Evolutionary conservation across 106 monocot species (phyloP).

Genomic region (Narthecium ossifragum): DNA sequence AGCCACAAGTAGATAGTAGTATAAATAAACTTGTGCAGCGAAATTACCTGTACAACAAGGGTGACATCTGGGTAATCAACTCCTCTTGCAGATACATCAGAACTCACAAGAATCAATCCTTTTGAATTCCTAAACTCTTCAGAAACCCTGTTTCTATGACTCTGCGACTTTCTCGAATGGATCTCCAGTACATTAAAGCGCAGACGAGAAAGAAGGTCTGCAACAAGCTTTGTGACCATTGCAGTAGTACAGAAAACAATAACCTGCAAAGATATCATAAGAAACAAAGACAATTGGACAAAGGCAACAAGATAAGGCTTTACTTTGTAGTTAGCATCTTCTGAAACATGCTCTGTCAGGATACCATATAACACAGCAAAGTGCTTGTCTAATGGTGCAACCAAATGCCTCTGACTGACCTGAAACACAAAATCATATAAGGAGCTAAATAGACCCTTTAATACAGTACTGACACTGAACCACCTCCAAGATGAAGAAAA

Average conservation of each 20-base stretch:
- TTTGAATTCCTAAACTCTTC: conserved; percentile 75
- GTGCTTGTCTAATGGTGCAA: conserved; percentile 61
- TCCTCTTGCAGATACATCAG: conserved; percentile 74
- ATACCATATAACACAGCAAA: conserved; percentile 49
- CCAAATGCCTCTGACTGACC: conserved; percentile 66
- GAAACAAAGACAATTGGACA: too few relatives aligned
- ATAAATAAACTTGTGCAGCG: neutral
- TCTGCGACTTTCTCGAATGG: conserved; percentile 76
- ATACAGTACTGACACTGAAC: too few relatives aligned
- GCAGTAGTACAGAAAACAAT: conserved; percentile 79
- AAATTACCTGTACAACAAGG: conserved; percentile 61
- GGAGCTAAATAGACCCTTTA: too few relatives aligned
- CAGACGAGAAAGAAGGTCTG: conserved; percentile 47
- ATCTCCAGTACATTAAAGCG: conserved; percentile 67
- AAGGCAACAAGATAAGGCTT: neutral
- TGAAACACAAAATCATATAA: conserved; percentile 10
- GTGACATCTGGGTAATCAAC: conserved; percentile 77
- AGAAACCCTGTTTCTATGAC: conserved; percentile 57
- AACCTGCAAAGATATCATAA: too few relatives aligned
- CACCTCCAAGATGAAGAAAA: neutral
- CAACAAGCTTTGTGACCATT: conserved; percentile 58
- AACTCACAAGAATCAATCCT: conserved; percentile 72
- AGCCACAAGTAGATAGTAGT: too few relatives aligned
- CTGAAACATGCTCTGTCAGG: conserved; percentile 62
- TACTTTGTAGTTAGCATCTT: conserved; percentile 67